A percentile compares a stretch with the other conserved stretches of the same genome.
Evolutionary conservation across 495 filamentous ascomycete genomes (phyloP).

Genomic region (Penicillium lagena): DNA sequence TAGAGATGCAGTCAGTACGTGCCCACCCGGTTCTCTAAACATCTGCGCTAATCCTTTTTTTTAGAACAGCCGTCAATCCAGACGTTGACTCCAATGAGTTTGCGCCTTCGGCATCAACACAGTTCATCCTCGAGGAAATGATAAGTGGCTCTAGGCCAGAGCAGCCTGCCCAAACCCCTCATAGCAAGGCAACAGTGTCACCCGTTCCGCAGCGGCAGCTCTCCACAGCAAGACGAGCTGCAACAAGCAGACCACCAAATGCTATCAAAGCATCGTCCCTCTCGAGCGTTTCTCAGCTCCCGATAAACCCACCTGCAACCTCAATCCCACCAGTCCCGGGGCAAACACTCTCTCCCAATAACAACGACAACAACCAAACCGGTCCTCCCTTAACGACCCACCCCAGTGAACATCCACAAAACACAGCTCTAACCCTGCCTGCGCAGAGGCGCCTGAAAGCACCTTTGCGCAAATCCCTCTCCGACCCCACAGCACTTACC

Average conservation of each 20-base stretch:
- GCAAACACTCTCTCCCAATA: no score
- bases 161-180: no score
- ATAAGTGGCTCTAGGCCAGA: slow-evolving; percentile 2
- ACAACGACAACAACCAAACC: no score
- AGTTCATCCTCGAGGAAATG: slow-evolving; percentile 27
- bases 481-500: slow-evolving; percentile 25
- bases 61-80: slow-evolving; percentile 2
- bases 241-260: no score
- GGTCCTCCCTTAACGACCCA: background rate
- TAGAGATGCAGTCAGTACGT: slow-evolving; percentile 29
- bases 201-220: no score
- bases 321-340: no score
- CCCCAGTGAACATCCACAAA: background rate
- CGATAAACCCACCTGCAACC: no score
- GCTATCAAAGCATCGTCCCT: no score
- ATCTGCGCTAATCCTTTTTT: slow-evolving; percentile 8
- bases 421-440: background rate
- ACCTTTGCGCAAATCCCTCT: slow-evolving; percentile 31
- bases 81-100: slow-evolving; percentile 12
- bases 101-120: slow-evolving; percentile 23
- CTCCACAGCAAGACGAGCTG: no score
- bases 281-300: no score
- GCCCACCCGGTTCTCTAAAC: slow-evolving; percentile 1
- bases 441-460: slow-evolving; percentile 9
- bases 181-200: no score